Conservation (phyloP, 139 green algal species). For the Micractinium conductrix region DNA sequence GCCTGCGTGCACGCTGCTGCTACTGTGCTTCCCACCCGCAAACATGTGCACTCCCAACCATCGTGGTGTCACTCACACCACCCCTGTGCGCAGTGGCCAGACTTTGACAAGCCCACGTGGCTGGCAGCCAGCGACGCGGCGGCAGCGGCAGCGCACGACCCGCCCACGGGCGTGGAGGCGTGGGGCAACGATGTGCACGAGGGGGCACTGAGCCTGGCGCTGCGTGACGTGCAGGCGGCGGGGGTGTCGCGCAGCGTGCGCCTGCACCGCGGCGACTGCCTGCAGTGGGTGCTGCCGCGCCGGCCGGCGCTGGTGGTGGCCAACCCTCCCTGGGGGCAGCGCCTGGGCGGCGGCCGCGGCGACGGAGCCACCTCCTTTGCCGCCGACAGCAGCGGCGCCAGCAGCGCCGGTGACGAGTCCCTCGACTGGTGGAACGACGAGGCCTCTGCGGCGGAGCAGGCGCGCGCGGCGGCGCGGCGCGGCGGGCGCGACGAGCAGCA, state of each 20-base stretch:
- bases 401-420: not conserved
- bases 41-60: not conserved
- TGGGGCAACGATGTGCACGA: slow-evolving; percentile 74
- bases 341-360: slow-evolving; percentile 49
- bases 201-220: slow-evolving; percentile 65
- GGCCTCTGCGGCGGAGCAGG: not conserved
- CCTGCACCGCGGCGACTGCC: slow-evolving; percentile 54
- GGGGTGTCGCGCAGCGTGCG: slow-evolving; percentile 49
- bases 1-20: too few species aligned
- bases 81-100: slow-evolving; percentile 25
- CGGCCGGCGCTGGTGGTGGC: slow-evolving; percentile 73
- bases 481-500: not conserved
- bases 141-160: not conserved
- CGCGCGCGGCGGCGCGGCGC: not conserved
- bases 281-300: slow-evolving; percentile 46
- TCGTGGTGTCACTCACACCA: too few species aligned
- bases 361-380: not conserved
- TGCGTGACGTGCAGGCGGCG: slow-evolving; percentile 44
- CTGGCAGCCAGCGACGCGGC: slow-evolving; percentile 36
- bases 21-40: too few species aligned
- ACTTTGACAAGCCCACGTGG: slow-evolving; percentile 45
- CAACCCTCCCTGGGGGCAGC: slow-evolving; percentile 92
- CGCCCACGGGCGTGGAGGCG: slow-evolving; percentile 37
- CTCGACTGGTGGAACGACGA: slow-evolving; percentile 4
- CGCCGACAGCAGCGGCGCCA: not conserved